Base-by-base conservation (phyloP, 1,284 basidiomycete genomes). In the Athelia sp. region DNA sequence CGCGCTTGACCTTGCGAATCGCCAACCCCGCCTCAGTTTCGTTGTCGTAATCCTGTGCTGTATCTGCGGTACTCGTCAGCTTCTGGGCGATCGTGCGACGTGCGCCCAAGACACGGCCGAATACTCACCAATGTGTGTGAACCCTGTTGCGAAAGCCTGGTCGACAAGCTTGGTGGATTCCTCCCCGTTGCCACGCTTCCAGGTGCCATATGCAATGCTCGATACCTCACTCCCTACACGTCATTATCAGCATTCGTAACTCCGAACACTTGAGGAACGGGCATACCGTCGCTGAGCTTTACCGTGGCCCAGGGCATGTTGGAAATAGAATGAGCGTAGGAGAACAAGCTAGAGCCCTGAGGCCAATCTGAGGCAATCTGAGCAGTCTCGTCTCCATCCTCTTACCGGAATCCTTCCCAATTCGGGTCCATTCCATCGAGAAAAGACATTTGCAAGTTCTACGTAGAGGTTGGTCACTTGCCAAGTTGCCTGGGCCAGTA, bases 161-260 rank as follows among this genome's bases (percentile, higher is more conserved):
- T 58, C 54, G 26, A 75, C 65, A 48, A 66, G 70, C 21, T 59
- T 56, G 38, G 67, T 63, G 19, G 70, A 58, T 53, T 72, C 69
- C 57, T 61, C 55, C 46, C 70, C 67, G 19, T 68, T 68, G 43
- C 72, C 74, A 8, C 71, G 61, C 43, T 67, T 73, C 51, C 79
- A 79, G 6, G 77, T 74, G 17, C 81, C 80, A 59, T 72, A 82
- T 2, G 76, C 81, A 49, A 82, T 75, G 35, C 67, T 66, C 21
- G 81, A 79, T 23, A 83, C 76, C 78, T 81, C 49, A 18, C 40
- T 44, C 6, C 9, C 6, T 34, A n/a, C 32, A 34, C 11, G n/a
- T 11, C 32, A n/a, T 34, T 34, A 11, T n/a, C 11, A 34, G 32
- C 11, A 34, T 34, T 34, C 11, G 32, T 34, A 11, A 34, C 11